These are phyloP conservation scores for Aspergillus glaucus DNA, from an alignment of 2,329 filamentous ascomycete genomes.

Conservation along the genomic window DNA sequence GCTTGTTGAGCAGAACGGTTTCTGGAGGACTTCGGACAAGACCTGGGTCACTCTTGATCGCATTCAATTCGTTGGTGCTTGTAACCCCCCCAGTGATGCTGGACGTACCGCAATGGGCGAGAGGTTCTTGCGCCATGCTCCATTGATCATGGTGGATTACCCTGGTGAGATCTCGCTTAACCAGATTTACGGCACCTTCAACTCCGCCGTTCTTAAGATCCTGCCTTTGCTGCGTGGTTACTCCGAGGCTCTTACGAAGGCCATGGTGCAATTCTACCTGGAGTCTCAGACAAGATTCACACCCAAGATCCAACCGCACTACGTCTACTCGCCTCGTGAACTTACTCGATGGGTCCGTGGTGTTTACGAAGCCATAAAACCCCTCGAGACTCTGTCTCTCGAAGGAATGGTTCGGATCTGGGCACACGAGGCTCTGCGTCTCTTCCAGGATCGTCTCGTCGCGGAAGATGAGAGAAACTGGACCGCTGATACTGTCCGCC, in stretches of 20 bases:
- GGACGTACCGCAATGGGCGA: constrained; percentile 91
- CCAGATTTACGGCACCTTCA: constrained; percentile 99
- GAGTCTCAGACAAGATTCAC: constrained; percentile 94
- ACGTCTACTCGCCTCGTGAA: constrained; percentile 98
- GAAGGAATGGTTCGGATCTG: constrained; percentile 95
- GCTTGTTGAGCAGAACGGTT: constrained; percentile 96
- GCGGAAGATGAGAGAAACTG: constrained; percentile 89
- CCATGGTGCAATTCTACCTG: constrained; percentile 95
- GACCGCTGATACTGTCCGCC: constrained; percentile 82
- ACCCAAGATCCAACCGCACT: constrained; percentile 93
- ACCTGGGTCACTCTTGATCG: constrained; percentile 96
- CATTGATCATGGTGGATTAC: constrained; percentile 99
- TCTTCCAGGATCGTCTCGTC: constrained; percentile 97
- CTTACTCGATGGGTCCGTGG: constrained; percentile 96
- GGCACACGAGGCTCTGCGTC: constrained; percentile 90
- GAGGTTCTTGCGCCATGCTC: constrained; percentile 90
- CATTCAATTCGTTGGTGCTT: constrained; percentile 98
- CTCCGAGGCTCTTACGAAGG: constrained; percentile 84
- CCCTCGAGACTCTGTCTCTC: constrained; percentile 77
- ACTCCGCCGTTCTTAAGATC: constrained; percentile 91
- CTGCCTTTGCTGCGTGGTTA: constrained; percentile 93
- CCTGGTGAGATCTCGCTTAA: constrained; percentile 88
- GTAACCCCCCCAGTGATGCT: constrained; percentile 95
- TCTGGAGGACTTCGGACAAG: constrained; percentile 97
- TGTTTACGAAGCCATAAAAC: constrained; percentile 92